phyloP scores from a whole-genome alignment of 768 basidiomycete species.

The Tulasnella sp. region DNA sequence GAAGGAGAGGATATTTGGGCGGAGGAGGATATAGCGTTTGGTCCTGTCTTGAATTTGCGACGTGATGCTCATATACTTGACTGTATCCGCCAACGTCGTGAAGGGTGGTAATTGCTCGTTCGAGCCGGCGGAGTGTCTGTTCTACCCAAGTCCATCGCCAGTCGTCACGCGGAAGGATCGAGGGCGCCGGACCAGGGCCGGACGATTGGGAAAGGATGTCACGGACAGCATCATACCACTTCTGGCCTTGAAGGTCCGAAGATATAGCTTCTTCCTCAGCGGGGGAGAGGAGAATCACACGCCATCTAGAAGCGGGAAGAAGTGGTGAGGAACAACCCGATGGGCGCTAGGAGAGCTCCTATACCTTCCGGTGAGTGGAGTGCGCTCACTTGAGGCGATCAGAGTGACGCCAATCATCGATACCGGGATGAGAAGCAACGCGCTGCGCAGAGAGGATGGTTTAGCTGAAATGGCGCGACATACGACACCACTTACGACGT shows the following conservation, averaged over 20 bases:
- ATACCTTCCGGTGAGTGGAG: conserved; percentile 80
- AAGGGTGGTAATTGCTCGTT: conserved; percentile 39
- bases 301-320: conserved; percentile 43
- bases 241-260: conserved; percentile 63
- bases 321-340: background rate
- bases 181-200: conserved; percentile 41
- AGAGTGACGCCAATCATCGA: conserved; percentile 55
- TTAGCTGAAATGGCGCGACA: background rate
- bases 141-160: conserved; percentile 88
- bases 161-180: conserved; percentile 58
- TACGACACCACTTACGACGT: background rate
- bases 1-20: conserved; percentile 65
- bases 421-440: conserved; percentile 49
- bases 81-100: conserved; percentile 31
- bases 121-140: conserved; percentile 63
- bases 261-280: conserved; percentile 88
- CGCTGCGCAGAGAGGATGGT: conserved; percentile 16
- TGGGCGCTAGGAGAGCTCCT: conserved; percentile 23
- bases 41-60: conserved; percentile 30
- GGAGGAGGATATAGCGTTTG: conserved; percentile 64
- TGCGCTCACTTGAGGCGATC: conserved; percentile 58
- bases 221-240: conserved; percentile 76
- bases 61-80: conserved; percentile 43
- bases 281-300: conserved; percentile 78
- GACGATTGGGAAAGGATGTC: conserved; percentile 47